Percentiles rank a stretch among this genome's conserved stretches.
These are phyloP conservation scores for Hondaea fermentalgiana DNA, from an alignment of 108 stramenopile genomes.

Conservation along the genomic window DNA sequence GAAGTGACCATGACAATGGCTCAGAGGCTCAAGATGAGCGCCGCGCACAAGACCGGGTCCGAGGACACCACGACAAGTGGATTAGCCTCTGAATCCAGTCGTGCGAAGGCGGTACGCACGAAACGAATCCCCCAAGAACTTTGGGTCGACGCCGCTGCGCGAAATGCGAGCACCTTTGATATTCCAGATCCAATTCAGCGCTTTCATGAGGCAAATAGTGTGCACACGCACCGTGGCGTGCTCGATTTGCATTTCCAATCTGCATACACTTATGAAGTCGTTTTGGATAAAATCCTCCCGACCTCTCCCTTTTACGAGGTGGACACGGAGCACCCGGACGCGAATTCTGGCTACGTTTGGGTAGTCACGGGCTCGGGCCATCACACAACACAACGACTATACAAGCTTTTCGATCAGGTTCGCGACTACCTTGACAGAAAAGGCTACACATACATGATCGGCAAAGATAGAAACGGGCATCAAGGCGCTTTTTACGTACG, in stretches of 20 bases:
- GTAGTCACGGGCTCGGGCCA: conserved; percentile 19
- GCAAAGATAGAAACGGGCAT: neutral
- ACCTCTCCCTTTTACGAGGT: neutral
- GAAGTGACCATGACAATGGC: neutral
- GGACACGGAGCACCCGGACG: neutral
- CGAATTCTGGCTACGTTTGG: neutral
- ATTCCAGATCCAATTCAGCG: neutral
- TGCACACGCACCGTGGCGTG: neutral
- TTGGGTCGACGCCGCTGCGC: neutral
- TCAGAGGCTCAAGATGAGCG: neutral
- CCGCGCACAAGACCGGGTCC: neutral
- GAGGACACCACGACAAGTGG: neutral
- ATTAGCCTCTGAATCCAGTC: too few species aligned
- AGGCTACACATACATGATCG: neutral
- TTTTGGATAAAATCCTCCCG: neutral
- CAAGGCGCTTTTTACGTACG: neutral
- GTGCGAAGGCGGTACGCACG: neutral
- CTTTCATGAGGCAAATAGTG: neutral
- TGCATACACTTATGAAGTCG: neutral
- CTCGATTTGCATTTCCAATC: conserved; percentile 22
- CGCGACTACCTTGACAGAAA: neutral
- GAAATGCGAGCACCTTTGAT: neutral
- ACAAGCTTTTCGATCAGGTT: neutral
- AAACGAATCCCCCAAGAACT: neutral
- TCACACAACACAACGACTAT: neutral